Evolutionary conservation across 2,329 filamentous ascomycete genomes (phyloP), one percentile per base, ranked within the genome.

Genomic region (Tolypocladium tundrense): DNA sequence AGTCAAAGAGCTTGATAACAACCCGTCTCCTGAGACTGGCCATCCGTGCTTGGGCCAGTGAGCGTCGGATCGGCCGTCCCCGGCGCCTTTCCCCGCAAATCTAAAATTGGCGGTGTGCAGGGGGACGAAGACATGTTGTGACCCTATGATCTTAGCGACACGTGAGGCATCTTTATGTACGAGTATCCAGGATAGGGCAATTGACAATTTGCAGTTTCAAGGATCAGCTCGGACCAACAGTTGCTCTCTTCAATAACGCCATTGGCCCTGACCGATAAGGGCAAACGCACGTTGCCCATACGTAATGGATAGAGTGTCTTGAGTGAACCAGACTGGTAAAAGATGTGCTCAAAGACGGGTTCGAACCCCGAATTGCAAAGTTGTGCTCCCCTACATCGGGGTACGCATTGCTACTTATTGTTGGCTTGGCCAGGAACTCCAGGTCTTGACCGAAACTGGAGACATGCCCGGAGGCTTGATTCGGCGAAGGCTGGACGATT

Each of bases 11-110:
- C 31, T 6, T 52, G 48, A 35, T 51, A 35, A 51, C 48, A n/a
- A 21, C 48, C 48, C 16, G 45, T 5, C 14, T 50, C 14, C 2
- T 31, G 24, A 24, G 43, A 31, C 45, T 6, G 13, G 45, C 11
- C 45, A 11, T 50, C 45, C 27, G 8, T 7, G 24, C 24, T 16
- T 48, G 6, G 43, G 7, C 43, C 43, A 48, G 43, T 31, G 7
- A 5, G 37, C 37, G 11, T 39, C 13, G 13, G 13, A 16, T 16
- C 13, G 11, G 3, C 41, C 42, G 43, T 11, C n/a, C 39, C 31
- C 19, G 16, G 2, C 58, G 35, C 40, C 14, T 3, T 57, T 21
- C 58, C 51, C 58, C 58, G 58, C 58, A 59, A 24, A 52, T 55
- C 55, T 57, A 52, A 52, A 57, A 48, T 55, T 52, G 55, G 58